Percentiles rank a stretch among this genome's conserved stretches.
phyloP scores from a whole-genome alignment of 805 yeast species.

The Saccharomyces jurei region DNA sequence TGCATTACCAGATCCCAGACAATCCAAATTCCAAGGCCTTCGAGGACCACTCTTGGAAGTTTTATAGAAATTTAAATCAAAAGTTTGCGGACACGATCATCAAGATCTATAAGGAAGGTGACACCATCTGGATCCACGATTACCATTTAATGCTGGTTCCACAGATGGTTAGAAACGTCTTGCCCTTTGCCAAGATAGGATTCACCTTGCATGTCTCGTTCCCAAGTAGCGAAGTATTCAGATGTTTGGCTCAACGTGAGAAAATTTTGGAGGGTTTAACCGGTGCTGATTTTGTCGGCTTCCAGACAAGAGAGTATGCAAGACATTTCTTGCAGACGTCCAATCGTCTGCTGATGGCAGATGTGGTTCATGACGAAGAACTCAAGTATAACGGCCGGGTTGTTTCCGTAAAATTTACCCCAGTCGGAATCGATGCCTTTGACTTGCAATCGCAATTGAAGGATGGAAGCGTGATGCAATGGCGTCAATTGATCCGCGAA shows the following conservation, averaged over 20 bases:
- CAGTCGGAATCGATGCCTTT: slow-evolving; percentile 74
- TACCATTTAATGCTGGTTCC: slow-evolving; percentile 87
- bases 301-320: slow-evolving; percentile 89
- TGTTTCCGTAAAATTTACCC: slow-evolving; percentile 48
- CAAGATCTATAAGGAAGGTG: slow-evolving; percentile 60
- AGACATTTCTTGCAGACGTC: slow-evolving; percentile 91
- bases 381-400: slow-evolving; percentile 53
- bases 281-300: slow-evolving; percentile 81
- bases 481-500: slow-evolving; percentile 65
- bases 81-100: slow-evolving; percentile 70
- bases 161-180: slow-evolving; percentile 60
- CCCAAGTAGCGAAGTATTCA: slow-evolving; percentile 90
- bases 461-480: slow-evolving; percentile 46
- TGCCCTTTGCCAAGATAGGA: slow-evolving; percentile 84
- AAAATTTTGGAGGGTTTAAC: slow-evolving; percentile 70
- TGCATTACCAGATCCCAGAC: slow-evolving; percentile 91
- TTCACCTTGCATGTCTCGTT: slow-evolving; percentile 89
- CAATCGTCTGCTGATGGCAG: slow-evolving; percentile 74
- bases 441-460: slow-evolving; percentile 41
- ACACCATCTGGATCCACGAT: slow-evolving; percentile 87
- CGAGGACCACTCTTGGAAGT: slow-evolving; percentile 91
- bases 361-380: slow-evolving; percentile 54
- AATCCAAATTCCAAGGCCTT: slow-evolving; percentile 89
- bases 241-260: slow-evolving; percentile 85
- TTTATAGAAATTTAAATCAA: slow-evolving; percentile 69